Conservation (phyloP, 306 rosid species). For the Rosa rugosa region DNA sequence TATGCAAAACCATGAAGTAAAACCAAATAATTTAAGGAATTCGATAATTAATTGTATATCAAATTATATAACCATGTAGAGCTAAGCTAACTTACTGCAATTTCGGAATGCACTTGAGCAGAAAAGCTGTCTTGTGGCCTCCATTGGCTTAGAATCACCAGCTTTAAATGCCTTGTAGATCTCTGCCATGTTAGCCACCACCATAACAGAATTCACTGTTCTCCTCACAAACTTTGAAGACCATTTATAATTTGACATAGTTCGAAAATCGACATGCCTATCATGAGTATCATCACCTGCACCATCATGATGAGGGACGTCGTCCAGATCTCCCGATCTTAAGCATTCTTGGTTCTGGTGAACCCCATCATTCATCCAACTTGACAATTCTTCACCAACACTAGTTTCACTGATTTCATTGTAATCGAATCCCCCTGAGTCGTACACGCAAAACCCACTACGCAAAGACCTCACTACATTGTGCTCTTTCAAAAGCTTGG, state of each 20-base stretch:
- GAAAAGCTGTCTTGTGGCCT: constrained; percentile 38
- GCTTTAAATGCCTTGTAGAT: constrained; percentile 36
- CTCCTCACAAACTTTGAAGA: constrained; percentile 36
- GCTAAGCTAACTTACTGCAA: constrained; percentile 21
- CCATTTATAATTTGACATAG: constrained; percentile 12
- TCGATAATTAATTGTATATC: background rate
- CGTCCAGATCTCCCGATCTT: constrained; percentile 20
- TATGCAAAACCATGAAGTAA: background rate
- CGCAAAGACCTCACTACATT: constrained; percentile 39
- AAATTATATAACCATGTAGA: background rate
- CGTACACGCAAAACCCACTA: constrained; percentile 45
- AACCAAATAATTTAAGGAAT: background rate
- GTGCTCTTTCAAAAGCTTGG: constrained; percentile 42
- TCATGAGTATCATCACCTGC: background rate
- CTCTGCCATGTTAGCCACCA: constrained; percentile 42
- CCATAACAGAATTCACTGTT: constrained; percentile 40
- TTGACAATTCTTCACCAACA: constrained; percentile 31
- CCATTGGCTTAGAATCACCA: constrained; percentile 32
- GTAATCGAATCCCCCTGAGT: constrained; percentile 37
- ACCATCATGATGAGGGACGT: background rate
- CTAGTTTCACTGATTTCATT: constrained; percentile 7
- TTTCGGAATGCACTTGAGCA: constrained; percentile 26
- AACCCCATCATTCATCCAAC: constrained; percentile 42
- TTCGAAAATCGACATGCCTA: background rate
- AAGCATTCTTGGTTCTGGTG: constrained; percentile 42